Base-by-base conservation (phyloP, 2,329 filamentous ascomycete species). In the Lanzia echinophila region DNA sequence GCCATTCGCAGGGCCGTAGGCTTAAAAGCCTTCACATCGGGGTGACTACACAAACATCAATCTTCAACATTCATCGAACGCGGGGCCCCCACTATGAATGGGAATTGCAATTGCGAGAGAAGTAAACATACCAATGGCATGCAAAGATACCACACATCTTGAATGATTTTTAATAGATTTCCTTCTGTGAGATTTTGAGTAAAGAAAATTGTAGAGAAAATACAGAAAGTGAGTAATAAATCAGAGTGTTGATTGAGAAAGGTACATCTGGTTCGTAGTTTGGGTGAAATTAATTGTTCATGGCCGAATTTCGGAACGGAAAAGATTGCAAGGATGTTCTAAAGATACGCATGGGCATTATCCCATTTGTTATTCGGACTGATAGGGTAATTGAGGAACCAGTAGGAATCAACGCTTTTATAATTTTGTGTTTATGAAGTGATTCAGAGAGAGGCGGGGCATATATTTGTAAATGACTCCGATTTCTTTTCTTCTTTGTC, bases 21-120 rank as follows among this genome's bases (percentile, higher is more conserved):
- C 83, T 96, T 96, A 80, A 97, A 97, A 69, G 90, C 91, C 69
- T 88, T 84, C 68, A 96, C 90, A 82, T 96, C 88, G 61, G 92
- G 53, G 42, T 55, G 53, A 51, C 53, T 55, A 12, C 20, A 41
- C 1, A 45, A 19, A 31, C 41, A 33, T 91, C 71, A 97, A 91
- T 76, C 82, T 84, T 58, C 58, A 47, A 43, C 52, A 56, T 33
- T 50, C 22, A 12, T 11, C 22, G 38, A 28, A 59, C 55, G 45
- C 52, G 52, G 52, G 52, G 52, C 52, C 53, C 53, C 53, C 53
- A 55, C 53, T n/a, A 55, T 41, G 41, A 19, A 44, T 44, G 11
- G 13, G 19, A 39, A 24, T 13, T 31, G 15, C 24, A 39, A 36
- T 39, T 45, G 24, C 31, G 44, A 44, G 20, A 22, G 47, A 6